Percentiles rank a stretch among this genome's conserved stretches.
Evolutionary conservation across 2,329 filamentous ascomycete genomes (phyloP).

Genomic region (Chaetothyriales sp.): DNA sequence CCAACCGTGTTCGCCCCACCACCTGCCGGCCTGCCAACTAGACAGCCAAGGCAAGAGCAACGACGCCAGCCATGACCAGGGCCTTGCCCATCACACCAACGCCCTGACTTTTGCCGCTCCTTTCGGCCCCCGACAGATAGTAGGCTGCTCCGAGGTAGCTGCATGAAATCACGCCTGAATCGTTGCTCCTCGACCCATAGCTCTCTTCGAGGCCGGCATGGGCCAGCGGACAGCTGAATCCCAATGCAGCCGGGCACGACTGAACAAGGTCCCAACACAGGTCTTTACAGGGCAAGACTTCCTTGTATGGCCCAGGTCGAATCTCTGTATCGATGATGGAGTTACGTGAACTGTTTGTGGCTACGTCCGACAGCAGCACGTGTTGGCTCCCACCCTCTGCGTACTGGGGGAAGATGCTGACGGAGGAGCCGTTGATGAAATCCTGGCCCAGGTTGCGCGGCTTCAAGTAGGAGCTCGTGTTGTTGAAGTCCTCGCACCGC

Average conservation of each 20-base stretch:
- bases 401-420: conserved; percentile 24
- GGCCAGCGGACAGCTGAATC: conserved; percentile 56
- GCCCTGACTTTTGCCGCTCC: neutral
- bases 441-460: conserved; percentile 55
- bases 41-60: neutral
- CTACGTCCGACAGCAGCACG: conserved; percentile 20
- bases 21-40: neutral
- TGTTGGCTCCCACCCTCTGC: neutral
- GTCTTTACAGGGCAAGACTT: conserved; percentile 75
- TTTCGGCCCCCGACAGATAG: conserved; percentile 21
- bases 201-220: conserved; percentile 34
- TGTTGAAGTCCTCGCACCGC: conserved; percentile 71
- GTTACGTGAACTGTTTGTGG: conserved; percentile 49
- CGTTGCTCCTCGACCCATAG: conserved; percentile 32
- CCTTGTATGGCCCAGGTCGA: conserved; percentile 78
- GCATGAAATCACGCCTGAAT: conserved; percentile 34
- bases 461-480: conserved; percentile 40
- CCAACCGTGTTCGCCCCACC: neutral
- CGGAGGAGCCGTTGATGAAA: conserved; percentile 53
- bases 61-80: neutral
- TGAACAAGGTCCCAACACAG: conserved; percentile 75
- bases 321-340: conserved; percentile 55
- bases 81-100: neutral
- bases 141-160: conserved; percentile 49
- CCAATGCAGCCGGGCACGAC: conserved; percentile 62